Conservation (phyloP, 2,329 filamentous ascomycete species). For the Stachybotrys chartarum region DNA sequence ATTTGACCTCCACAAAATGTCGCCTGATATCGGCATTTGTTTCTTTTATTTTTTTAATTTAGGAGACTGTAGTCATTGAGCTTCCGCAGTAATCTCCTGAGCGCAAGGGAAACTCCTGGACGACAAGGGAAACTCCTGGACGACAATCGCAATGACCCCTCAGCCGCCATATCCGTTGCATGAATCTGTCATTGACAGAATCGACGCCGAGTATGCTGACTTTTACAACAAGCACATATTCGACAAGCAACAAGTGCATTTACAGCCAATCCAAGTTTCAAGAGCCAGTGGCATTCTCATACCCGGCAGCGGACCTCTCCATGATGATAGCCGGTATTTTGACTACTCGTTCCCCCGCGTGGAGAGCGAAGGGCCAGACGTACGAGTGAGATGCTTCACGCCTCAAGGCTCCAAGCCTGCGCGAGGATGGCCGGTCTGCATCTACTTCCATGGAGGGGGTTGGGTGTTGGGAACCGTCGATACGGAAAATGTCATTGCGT, state of each 20-base stretch:
- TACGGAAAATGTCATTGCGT: slow-evolving; percentile 49
- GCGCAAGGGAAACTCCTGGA: neutral
- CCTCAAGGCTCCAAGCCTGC: slow-evolving; percentile 34
- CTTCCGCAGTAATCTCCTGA: neutral
- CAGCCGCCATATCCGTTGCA: slow-evolving; percentile 34
- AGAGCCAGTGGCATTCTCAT: slow-evolving; percentile 43
- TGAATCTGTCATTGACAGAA: slow-evolving; percentile 22
- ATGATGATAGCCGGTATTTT: slow-evolving; percentile 36
- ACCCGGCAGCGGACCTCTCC: slow-evolving; percentile 40
- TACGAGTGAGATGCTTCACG: slow-evolving; percentile 43
- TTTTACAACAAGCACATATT: slow-evolving; percentile 46
- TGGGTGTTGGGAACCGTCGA: slow-evolving; percentile 52
- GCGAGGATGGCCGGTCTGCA: slow-evolving; percentile 45
- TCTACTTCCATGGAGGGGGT: slow-evolving; percentile 53
- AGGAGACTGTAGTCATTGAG: too few species aligned
- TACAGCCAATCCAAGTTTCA: slow-evolving; percentile 44
- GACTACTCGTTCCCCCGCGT: slow-evolving; percentile 35
- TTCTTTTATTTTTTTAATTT: too few species aligned
- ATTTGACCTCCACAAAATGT: neutral
- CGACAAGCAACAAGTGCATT: slow-evolving; percentile 45
- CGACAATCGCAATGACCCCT: neutral
- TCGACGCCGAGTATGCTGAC: slow-evolving; percentile 42
- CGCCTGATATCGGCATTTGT: neutral
- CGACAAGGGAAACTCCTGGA: neutral
- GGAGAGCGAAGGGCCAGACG: slow-evolving; percentile 37